Percentiles rank a stretch among this genome's conserved stretches.
Evolutionary conservation across 768 basidiomycete genomes (phyloP).

Genomic region (Xerocomellus dryophilus): DNA sequence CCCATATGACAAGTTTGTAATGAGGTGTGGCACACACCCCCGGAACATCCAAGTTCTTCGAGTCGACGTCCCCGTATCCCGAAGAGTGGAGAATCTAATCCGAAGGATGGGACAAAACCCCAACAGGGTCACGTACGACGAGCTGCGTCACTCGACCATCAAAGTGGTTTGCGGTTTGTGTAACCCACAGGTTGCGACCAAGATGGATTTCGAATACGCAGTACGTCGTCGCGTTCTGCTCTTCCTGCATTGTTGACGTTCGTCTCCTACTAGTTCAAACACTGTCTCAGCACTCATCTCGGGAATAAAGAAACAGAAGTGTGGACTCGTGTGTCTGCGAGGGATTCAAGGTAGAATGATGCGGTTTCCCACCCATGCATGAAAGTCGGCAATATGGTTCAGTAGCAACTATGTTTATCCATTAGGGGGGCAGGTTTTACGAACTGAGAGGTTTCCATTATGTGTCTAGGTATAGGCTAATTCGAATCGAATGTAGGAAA

Average conservation of each 20-base stretch:
- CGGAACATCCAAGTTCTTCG: not conserved
- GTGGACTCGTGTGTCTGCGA: constrained; percentile 6
- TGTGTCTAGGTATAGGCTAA: constrained; percentile 15
- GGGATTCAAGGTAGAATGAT: not conserved
- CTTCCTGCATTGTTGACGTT: not conserved
- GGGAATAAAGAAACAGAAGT: not conserved
- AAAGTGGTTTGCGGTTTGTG: constrained; percentile 10
- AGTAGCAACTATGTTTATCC: too few species aligned
- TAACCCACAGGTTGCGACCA: not conserved
- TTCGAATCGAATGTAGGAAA: not conserved
- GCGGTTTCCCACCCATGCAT: not conserved
- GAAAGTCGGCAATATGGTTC: too few species aligned
- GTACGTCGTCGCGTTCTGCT: not conserved
- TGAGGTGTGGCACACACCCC: not conserved
- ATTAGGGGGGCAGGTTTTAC: not conserved
- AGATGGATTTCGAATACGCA: constrained; percentile 5
- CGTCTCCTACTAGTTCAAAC: not conserved
- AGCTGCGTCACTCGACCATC: constrained; percentile 2
- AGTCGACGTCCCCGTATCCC: constrained; percentile 3
- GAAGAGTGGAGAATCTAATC: constrained; percentile 11
- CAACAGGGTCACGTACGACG: not conserved
- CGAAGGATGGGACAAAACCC: constrained; percentile 8
- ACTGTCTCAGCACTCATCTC: constrained; percentile 6
- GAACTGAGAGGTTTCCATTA: not conserved
- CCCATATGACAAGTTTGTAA: not conserved